These are phyloP conservation scores for Cercospora sesami DNA, from an alignment of 2,329 filamentous ascomycete genomes.

Conservation along the genomic window DNA sequence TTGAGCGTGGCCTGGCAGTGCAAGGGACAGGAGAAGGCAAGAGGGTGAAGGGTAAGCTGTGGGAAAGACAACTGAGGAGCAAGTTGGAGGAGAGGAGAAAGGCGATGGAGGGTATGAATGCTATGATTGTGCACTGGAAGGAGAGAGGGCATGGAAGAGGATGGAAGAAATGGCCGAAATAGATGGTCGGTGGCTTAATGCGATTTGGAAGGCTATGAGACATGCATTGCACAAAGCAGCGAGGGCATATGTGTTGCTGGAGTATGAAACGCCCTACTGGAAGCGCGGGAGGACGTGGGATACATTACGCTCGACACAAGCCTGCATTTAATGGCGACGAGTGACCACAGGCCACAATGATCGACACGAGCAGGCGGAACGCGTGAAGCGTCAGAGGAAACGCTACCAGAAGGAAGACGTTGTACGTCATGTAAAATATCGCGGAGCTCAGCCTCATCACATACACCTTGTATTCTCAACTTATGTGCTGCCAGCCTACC, in stretches of 20 bases:
- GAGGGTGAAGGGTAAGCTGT: slow-evolving; percentile 90
- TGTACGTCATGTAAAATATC: not conserved
- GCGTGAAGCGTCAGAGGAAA: not conserved
- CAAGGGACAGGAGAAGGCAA: slow-evolving; percentile 87
- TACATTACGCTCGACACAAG: not conserved
- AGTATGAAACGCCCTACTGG: not conserved
- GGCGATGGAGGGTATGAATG: slow-evolving; percentile 93
- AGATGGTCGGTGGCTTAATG: not conserved
- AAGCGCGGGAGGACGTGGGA: not conserved
- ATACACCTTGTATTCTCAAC: not conserved
- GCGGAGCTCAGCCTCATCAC: not conserved
- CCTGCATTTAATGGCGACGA: not conserved
- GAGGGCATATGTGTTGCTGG: not conserved
- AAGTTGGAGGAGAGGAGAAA: slow-evolving; percentile 84
- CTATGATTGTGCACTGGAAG: slow-evolving; percentile 90
- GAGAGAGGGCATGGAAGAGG: slow-evolving; percentile 76
- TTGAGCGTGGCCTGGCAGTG: slow-evolving; percentile 78
- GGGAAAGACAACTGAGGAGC: slow-evolving; percentile 81
- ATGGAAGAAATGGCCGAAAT: slow-evolving; percentile 71
- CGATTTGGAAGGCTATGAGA: not conserved
- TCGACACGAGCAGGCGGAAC: not conserved
- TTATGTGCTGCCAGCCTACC: not conserved
- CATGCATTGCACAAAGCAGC: not conserved
- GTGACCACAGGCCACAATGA: not conserved
- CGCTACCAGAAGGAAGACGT: not conserved